A percentile compares a stretch with the other conserved stretches of the same genome.
Evolutionary conservation across 441 rosid genomes (phyloP).

Genomic region (Eruca vesicaria): DNA sequence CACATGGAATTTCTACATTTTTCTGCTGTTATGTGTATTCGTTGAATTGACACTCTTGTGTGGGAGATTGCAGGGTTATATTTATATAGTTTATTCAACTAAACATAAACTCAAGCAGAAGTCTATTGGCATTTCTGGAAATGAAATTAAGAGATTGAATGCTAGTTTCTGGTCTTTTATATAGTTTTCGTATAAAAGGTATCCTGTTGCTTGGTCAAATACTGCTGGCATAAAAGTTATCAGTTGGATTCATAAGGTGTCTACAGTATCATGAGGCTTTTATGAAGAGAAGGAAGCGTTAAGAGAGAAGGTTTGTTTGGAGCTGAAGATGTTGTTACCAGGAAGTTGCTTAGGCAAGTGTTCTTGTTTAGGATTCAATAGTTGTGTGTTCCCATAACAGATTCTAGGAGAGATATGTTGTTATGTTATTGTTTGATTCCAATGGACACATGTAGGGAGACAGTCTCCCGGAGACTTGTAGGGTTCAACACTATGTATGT

Average conservation of each 20-base stretch:
- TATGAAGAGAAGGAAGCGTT: no score
- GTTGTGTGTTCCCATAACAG: conserved; percentile 4
- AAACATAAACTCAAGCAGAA: conserved; percentile 77
- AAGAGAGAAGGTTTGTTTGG: neutral
- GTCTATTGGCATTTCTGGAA: conserved; percentile 63
- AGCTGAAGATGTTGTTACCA: neutral
- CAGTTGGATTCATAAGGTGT: no score
- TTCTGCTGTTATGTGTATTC: neutral
- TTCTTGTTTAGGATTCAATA: conserved; percentile 21
- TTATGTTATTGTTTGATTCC: no score
- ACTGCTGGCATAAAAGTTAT: no score
- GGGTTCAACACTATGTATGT: neutral
- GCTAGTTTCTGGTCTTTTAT: conserved; percentile 6
- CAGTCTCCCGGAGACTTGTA: no score
- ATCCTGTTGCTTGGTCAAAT: no score
- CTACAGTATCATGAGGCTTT: neutral
- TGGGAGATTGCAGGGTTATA: neutral
- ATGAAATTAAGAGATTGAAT: conserved; percentile 74
- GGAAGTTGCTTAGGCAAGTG: conserved; percentile 23
- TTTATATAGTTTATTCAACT: conserved; percentile 63
- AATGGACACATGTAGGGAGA: no score
- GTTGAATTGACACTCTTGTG: neutral
- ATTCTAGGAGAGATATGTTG: neutral
- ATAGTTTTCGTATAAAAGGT: no score
- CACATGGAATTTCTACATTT: neutral